phyloP scores from a whole-genome alignment of 305 asterid genomes.

The Withania somnifera region DNA sequence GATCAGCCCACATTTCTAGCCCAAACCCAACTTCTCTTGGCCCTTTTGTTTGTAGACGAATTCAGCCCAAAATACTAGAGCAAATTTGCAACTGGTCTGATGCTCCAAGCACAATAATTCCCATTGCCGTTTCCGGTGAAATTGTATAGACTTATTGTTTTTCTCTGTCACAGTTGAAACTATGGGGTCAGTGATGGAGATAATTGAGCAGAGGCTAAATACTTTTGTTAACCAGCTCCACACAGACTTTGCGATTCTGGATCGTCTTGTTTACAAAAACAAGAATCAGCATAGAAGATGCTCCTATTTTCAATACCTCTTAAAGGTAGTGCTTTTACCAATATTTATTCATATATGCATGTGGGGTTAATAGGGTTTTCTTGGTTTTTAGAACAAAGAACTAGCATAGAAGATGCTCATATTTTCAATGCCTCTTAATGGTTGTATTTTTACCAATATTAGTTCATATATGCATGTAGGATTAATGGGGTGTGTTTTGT shows the following conservation, averaged over 20 bases:
- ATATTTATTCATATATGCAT: neutral
- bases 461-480: neutral
- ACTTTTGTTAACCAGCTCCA: conserved; percentile 50
- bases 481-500: conserved; percentile 37
- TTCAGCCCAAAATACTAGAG: neutral
- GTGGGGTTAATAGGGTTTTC: too few species aligned
- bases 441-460: conserved; percentile 14
- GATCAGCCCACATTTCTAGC: too few species aligned
- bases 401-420: conserved; percentile 57
- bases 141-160: too few species aligned
- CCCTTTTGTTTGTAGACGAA: too few species aligned
- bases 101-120: neutral
- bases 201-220: conserved; percentile 52
- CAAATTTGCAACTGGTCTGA: neutral
- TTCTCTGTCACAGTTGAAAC: neutral
- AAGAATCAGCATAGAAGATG: conserved; percentile 82
- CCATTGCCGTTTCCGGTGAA: too few species aligned
- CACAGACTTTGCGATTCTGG: conserved; percentile 61
- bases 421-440: conserved; percentile 75
- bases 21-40: too few species aligned
- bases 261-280: conserved; percentile 80
- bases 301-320: conserved; percentile 66
- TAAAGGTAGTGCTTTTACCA: conserved; percentile 35
- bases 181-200: conserved; percentile 50
- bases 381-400: too few species aligned